Evolutionary conservation across 495 filamentous ascomycete genomes (phyloP).

Genomic region (Geoglossum glabrum): DNA sequence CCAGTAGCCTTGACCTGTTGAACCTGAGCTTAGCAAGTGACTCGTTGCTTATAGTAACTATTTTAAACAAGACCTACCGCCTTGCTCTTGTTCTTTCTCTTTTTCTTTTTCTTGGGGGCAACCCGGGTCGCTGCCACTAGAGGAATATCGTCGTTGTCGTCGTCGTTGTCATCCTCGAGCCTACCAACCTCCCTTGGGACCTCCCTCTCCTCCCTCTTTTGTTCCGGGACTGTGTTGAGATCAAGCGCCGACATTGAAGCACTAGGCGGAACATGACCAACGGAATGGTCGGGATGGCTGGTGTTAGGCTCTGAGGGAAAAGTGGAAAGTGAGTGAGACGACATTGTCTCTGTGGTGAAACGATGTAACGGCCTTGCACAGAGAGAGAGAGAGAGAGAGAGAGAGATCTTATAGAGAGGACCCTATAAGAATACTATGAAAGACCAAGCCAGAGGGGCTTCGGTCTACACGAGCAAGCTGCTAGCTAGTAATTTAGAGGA

Average conservation of each 20-base stretch:
- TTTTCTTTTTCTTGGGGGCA: constrained; percentile 5
- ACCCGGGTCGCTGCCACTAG: neutral
- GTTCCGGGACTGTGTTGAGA: neutral
- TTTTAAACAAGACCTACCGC: neutral
- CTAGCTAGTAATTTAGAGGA: no score
- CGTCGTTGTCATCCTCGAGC: no score
- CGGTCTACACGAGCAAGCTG: no score
- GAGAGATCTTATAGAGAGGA: no score
- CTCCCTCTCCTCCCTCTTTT: neutral
- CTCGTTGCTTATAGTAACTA: neutral
- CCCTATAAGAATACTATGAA: no score
- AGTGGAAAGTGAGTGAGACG: neutral
- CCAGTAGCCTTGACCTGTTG: constrained; percentile 29
- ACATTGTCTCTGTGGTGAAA: neutral
- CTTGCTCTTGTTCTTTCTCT: constrained; percentile 26
- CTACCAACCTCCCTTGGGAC: neutral
- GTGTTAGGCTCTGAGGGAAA: neutral
- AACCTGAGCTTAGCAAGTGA: neutral
- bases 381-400: no score
- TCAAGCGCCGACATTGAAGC: neutral
- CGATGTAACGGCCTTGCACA: no score
- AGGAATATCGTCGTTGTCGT: neutral
- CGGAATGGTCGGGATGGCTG: neutral
- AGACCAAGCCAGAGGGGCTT: no score
- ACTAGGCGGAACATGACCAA: neutral